phyloP scores from a whole-genome alignment of 108 stramenopile genomes.

The Chaetoceros muelleri region DNA sequence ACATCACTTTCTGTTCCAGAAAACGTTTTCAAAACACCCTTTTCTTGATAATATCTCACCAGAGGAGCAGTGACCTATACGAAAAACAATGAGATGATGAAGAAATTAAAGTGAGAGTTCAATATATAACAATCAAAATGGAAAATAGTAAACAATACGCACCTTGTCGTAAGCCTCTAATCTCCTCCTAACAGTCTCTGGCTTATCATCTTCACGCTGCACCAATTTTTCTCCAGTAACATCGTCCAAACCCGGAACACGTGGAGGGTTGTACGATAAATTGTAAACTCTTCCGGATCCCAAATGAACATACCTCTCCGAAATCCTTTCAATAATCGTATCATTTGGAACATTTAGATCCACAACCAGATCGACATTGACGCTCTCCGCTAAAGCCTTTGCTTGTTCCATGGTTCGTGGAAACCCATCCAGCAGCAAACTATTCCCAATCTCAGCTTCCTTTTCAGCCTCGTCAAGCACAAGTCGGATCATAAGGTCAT shows the following conservation, averaged over 20 bases:
- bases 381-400: conserved; percentile 64
- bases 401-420: conserved; percentile 93
- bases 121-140: conserved; percentile 1
- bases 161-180: conserved; percentile 82
- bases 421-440: conserved; percentile 91
- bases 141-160: conserved; percentile 5
- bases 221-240: conserved; percentile 89
- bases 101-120: neutral
- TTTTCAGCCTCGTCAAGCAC: conserved; percentile 70
- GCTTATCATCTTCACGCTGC: conserved; percentile 95
- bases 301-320: conserved; percentile 76
- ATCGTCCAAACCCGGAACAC: conserved; percentile 77
- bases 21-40: conserved; percentile 78
- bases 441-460: conserved; percentile 41
- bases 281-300: conserved; percentile 89
- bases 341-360: conserved; percentile 91
- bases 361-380: conserved; percentile 85
- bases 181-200: conserved; percentile 73
- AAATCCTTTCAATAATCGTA: conserved; percentile 88
- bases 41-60: conserved; percentile 74
- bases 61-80: conserved; percentile 68
- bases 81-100: neutral
- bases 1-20: conserved; percentile 87
- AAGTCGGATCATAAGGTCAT: conserved; percentile 83
- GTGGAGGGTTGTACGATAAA: conserved; percentile 95